phyloP scores from a whole-genome alignment of 306 rosid species.

The Benincasa hispida region DNA sequence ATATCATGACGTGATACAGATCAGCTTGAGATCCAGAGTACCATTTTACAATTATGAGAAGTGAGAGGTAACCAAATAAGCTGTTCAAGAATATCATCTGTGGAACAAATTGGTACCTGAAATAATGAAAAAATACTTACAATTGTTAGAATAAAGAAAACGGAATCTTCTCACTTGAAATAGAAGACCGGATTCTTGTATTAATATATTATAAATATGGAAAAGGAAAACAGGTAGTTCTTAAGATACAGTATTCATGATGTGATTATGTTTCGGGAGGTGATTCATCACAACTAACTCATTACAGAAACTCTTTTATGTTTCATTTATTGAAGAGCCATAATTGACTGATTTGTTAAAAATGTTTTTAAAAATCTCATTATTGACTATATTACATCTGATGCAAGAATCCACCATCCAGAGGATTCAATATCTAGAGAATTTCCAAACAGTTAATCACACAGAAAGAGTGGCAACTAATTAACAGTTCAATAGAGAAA shows the following conservation, averaged over 20 bases:
- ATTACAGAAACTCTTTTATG: neutral
- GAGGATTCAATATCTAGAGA: neutral
- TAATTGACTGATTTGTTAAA: neutral
- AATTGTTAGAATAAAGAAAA: neutral
- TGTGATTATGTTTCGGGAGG: neutral
- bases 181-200: neutral
- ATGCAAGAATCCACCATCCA: neutral
- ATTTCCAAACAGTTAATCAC: neutral
- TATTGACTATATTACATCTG: neutral
- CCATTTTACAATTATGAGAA: slow-evolving; percentile 76
- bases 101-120: slow-evolving; percentile 81
- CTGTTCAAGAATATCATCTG: slow-evolving; percentile 75
- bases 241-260: neutral
- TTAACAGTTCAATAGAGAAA: slow-evolving; percentile 1
- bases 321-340: neutral
- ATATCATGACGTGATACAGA: slow-evolving; percentile 75
- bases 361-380: neutral
- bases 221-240: neutral
- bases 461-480: neutral
- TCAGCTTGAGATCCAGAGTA: slow-evolving; percentile 82
- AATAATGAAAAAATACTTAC: slow-evolving; percentile 1
- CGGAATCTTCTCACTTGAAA: neutral
- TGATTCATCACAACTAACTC: neutral
- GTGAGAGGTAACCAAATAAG: slow-evolving; percentile 72
- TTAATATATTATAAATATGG: neutral